phyloP scores from a whole-genome alignment of 257 asterid species.

The Gentiana macrophylla region DNA sequence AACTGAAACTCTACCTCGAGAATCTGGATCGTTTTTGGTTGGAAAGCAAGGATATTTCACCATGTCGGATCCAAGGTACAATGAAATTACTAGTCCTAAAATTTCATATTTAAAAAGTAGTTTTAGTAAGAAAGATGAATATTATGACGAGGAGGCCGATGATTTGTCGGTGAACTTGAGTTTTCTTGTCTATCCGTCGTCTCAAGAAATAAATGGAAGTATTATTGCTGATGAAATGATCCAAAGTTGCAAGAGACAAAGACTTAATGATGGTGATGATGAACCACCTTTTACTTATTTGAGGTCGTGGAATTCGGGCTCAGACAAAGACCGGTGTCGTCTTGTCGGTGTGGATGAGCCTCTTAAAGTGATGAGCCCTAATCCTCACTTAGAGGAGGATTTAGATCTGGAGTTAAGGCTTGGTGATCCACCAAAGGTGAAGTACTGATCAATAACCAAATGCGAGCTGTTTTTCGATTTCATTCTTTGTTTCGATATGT shows the following conservation, averaged over 20 bases:
- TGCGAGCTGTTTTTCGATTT: background rate
- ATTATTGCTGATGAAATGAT: conserved; percentile 28
- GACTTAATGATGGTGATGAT: conserved; percentile 13
- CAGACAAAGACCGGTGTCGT: conserved; percentile 21
- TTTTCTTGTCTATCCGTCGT: conserved; percentile 16
- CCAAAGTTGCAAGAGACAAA: conserved; percentile 52
- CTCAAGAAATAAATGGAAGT: conserved; percentile 6
- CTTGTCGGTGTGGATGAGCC: conserved; percentile 19
- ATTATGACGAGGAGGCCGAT: conserved; percentile 11
- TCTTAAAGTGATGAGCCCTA: conserved; percentile 4
- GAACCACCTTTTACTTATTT: conserved; percentile 13
- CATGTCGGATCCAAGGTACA: conserved; percentile 15
- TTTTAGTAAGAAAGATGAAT: conserved; percentile 20
- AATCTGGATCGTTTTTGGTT: conserved; percentile 44
- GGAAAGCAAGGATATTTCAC: conserved; percentile 18
- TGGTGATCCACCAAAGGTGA: conserved; percentile 67
- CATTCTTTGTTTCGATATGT: conserved; percentile 1
- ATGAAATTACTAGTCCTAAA: conserved; percentile 18
- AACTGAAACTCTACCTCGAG: conserved; percentile 10
- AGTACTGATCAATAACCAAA: conserved; percentile 12
- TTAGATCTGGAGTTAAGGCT: conserved; percentile 93
- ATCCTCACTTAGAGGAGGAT: conserved; percentile 35
- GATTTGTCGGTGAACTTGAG: conserved; percentile 30
- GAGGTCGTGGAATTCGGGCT: conserved; percentile 23
- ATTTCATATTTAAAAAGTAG: conserved; percentile 9